Percentiles rank a stretch among this genome's conserved stretches.
These are phyloP conservation scores for Apiotrichum mycotoxinovorans DNA, from an alignment of 1,284 basidiomycete species.

Conservation along the genomic window DNA sequence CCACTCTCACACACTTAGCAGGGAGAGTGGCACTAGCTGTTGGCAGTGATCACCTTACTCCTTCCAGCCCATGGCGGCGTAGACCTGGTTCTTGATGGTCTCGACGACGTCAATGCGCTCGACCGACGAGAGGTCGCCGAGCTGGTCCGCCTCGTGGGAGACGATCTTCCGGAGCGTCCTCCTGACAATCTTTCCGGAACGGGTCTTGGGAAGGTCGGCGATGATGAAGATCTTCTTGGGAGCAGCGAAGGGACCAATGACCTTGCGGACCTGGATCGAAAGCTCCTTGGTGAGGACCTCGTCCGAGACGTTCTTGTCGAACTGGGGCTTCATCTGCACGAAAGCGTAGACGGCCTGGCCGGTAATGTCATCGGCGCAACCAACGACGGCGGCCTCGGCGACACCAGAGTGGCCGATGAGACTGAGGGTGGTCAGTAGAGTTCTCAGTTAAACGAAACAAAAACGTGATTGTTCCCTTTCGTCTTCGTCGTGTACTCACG, in stretches of 20 bases:
- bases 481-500: constrained; percentile 41
- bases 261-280: constrained; percentile 88
- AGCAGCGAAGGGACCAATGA: constrained; percentile 88
- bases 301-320: constrained; percentile 68
- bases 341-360: constrained; percentile 73
- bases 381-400: constrained; percentile 93
- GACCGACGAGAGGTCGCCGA: constrained; percentile 86
- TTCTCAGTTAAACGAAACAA: too few relatives aligned
- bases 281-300: constrained; percentile 77
- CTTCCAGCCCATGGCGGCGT: constrained; percentile 3
- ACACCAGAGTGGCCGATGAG: constrained; percentile 91
- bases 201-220: constrained; percentile 87
- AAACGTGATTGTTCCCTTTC: too few relatives aligned
- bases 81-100: constrained; percentile 6
- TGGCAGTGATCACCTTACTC: not conserved
- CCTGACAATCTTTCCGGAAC: constrained; percentile 91
- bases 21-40: not conserved
- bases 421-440: too few relatives aligned
- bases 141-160: constrained; percentile 85
- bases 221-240: constrained; percentile 90
- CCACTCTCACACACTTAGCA: too few relatives aligned
- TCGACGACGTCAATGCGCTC: constrained; percentile 83
- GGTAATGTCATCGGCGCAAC: constrained; percentile 80
- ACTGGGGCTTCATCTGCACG: constrained; percentile 66
- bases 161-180: constrained; percentile 94